Conservation (phyloP, 805 yeast species). For the Alloascoidea africana region DNA sequence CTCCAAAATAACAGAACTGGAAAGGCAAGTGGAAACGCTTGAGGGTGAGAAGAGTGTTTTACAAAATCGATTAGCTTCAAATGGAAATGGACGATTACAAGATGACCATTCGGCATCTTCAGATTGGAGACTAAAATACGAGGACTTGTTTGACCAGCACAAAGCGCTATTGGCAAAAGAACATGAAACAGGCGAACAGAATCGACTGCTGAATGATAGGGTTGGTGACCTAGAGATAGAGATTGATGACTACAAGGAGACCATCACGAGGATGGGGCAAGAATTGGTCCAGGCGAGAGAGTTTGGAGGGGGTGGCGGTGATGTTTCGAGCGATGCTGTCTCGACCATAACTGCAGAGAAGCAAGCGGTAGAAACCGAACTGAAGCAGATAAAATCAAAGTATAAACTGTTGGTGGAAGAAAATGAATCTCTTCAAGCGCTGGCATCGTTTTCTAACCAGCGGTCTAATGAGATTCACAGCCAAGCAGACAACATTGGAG, state of each 20-base stretch:
- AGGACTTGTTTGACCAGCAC: neutral
- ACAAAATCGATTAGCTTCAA: no score
- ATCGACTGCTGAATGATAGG: conserved; percentile 14
- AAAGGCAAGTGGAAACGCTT: conserved; percentile 15
- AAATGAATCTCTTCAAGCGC: neutral
- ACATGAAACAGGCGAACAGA: neutral
- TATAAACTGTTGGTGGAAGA: neutral
- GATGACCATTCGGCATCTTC: no score
- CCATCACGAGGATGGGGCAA: conserved; percentile 2
- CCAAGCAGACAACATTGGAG: neutral
- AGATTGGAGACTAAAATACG: no score
- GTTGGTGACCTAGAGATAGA: conserved; percentile 11
- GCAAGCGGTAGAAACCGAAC: neutral
- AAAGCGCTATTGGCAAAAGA: neutral
- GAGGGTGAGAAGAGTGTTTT: neutral
- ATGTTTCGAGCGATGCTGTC: neutral
- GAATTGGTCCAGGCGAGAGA: neutral
- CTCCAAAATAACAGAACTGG: conserved; percentile 22
- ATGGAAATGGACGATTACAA: no score
- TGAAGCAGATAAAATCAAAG: neutral
- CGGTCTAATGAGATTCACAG: neutral
- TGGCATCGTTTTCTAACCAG: neutral
- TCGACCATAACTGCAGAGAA: no score
- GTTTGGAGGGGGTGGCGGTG: no score
- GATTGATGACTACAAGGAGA: conserved; percentile 4